Base-by-base conservation (phyloP, 768 basidiomycete species). In the Phanerodontia chrysosporium region DNA sequence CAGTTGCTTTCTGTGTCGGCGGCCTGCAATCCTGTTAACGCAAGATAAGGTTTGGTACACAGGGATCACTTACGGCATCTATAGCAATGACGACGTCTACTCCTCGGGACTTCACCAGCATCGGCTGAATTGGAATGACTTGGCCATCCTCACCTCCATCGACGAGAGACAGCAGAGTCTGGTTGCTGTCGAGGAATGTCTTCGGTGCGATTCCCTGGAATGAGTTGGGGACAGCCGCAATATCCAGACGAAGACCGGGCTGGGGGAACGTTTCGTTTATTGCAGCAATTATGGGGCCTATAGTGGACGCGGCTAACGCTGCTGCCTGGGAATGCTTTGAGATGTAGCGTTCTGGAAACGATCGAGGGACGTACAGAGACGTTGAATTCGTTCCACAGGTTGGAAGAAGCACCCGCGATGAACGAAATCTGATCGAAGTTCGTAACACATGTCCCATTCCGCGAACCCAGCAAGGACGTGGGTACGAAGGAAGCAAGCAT, bases 11-110 rank as follows among this genome's bases (percentile, higher is more conserved):
- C 29, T 0, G 80, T 78, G 62, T 89, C 86, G 0, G 82, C 74
- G 62, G 83, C 81, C 24, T 24, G 35, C 2, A 29, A 51, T 16
- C 5, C 36, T 44, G 28, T 46, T 27, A 45, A 3, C 44, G 48
- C 18, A 9, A n/a, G n/a, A 24, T 18, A 5, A 28, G 12, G 27
- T n/a, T 21, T 4, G 18, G 52, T 16, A 55, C 6, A 29, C 22
- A 44, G 5, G 0, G 22, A 18, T 45, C 18, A 51, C 66, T 39
- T 49, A 70, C 69, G 2, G 80, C 81, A 66, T 95, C 92, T 21
- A 91, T 73, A 0, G 87, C 89, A 16, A 95, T 76, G 63, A 95
- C 82, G 3, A 89, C 82, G 66, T 95, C 92, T 44, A 94, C 65
- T 0, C 69, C 77, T 51, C 93, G 80, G 1, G 81, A 79, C 49